Conservation (phyloP, 2,329 filamentous ascomycete species). For the Helminthosporium solani region DNA sequence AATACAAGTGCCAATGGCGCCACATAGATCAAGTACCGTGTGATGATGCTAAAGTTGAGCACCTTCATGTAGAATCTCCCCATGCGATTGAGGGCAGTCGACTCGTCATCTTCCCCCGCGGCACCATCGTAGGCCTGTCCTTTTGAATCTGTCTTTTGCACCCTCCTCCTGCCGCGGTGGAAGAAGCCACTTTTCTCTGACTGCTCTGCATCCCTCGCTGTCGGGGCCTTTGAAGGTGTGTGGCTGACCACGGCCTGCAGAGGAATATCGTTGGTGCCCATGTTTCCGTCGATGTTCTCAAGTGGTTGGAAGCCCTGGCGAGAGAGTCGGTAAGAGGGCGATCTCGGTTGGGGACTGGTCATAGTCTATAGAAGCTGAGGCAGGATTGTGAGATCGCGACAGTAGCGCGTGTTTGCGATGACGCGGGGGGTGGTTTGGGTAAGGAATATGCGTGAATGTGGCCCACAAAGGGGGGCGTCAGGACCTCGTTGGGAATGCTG, state of each 20-base stretch:
- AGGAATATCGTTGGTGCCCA: constrained; percentile 58
- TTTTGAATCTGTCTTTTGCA: constrained; percentile 29
- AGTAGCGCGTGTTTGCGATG: too few species aligned
- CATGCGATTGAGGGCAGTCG: constrained; percentile 57
- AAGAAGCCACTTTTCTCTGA: constrained; percentile 44
- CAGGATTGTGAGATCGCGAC: too few species aligned
- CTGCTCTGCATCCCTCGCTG: constrained; percentile 24
- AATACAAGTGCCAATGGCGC: constrained; percentile 58
- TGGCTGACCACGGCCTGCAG: constrained; percentile 57
- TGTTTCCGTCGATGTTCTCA: constrained; percentile 35
- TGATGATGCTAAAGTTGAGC: constrained; percentile 62
- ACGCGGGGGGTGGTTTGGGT: not conserved
- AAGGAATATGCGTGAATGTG: too few species aligned
- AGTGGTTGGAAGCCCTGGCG: constrained; percentile 39
- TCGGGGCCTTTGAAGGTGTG: constrained; percentile 41
- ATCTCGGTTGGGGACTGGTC: constrained; percentile 17
- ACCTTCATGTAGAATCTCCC: constrained; percentile 62
- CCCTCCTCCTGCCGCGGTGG: constrained; percentile 36
- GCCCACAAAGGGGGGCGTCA: too few species aligned
- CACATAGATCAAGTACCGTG: constrained; percentile 64
- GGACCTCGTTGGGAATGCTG: too few species aligned
- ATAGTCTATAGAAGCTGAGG: constrained; percentile 12
- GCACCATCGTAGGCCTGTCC: constrained; percentile 19
- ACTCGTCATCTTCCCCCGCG: constrained; percentile 50
- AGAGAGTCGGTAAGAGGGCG: constrained; percentile 26